A percentile compares a stretch with the other conserved stretches of the same genome.
phyloP scores from a whole-genome alignment of 2,329 filamentous ascomycete genomes.

The Fusarium sp. region DNA sequence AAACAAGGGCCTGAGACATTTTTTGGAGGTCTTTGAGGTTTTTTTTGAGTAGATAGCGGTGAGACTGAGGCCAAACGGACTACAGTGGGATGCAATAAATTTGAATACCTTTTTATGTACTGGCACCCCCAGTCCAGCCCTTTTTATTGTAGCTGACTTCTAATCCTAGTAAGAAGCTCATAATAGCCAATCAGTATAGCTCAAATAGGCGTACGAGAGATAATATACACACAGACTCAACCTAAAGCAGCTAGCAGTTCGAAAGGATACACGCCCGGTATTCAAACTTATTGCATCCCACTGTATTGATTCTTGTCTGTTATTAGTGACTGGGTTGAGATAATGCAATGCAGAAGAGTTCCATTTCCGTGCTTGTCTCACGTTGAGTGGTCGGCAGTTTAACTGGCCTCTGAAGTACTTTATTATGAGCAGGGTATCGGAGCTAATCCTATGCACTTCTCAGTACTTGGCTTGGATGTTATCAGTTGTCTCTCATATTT shows the following conservation, averaged over 20 bases:
- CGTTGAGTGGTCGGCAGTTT: not conserved
- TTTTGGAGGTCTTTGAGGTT: not conserved
- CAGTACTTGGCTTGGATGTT: not conserved
- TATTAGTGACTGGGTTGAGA: not conserved
- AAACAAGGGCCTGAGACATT: slow-evolving; percentile 26
- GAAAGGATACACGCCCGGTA: too few relatives aligned
- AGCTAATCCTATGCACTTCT: not conserved
- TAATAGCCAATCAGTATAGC: too few relatives aligned
- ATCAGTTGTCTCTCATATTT: not conserved
- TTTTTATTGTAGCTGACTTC: too few relatives aligned
- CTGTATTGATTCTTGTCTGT: slow-evolving; percentile 18
- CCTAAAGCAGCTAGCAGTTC: too few relatives aligned
- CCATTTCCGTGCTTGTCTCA: not conserved
- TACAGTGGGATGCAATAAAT: too few relatives aligned
- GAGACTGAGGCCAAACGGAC: slow-evolving; percentile 17
- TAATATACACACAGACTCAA: too few relatives aligned
- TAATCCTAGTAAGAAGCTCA: too few relatives aligned
- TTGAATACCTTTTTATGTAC: too few relatives aligned
- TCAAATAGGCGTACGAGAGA: too few relatives aligned
- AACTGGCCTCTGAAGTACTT: not conserved
- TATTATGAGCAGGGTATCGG: not conserved
- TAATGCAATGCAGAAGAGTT: not conserved
- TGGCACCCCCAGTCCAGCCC: too few relatives aligned
- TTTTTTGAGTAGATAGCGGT: slow-evolving; percentile 17
- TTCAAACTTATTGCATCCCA: too few relatives aligned